These are phyloP conservation scores for Casuarina cunninghamiana DNA, from an alignment of 306 rosid species.

Conservation along the genomic window DNA sequence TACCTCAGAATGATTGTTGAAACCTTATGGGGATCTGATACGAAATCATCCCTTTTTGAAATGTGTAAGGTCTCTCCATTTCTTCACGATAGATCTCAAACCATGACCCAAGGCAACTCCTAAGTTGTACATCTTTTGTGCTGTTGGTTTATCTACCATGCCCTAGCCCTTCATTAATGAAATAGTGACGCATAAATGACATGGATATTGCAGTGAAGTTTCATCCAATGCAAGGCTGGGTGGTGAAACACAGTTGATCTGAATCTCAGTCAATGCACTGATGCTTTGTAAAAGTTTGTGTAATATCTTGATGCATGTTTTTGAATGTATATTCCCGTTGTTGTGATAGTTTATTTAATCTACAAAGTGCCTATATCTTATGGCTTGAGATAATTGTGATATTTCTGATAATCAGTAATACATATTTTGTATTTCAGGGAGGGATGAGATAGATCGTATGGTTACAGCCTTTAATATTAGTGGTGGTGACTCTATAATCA, in stretches of 20 bases:
- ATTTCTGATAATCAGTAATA: neutral
- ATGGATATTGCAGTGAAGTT: neutral
- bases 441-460: conserved; percentile 23
- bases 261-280: neutral
- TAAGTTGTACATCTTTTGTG: too few species aligned
- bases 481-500: conserved; percentile 26
- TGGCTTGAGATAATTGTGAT: neutral
- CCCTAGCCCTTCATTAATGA: neutral
- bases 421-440: neutral
- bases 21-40: too few species aligned
- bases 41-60: too few species aligned
- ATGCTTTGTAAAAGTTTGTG: neutral
- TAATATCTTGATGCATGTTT: neutral
- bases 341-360: neutral
- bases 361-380: neutral
- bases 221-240: neutral
- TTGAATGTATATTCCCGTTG: neutral
- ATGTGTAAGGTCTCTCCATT: neutral
- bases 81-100: neutral
- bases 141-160: neutral
- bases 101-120: neutral
- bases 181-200: too few species aligned
- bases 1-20: too few species aligned
- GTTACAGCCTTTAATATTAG: conserved; percentile 16
- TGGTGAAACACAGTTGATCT: neutral